Base-by-base conservation (phyloP, 129 eudicot genomes). In the Pulicaria dysenterica region DNA sequence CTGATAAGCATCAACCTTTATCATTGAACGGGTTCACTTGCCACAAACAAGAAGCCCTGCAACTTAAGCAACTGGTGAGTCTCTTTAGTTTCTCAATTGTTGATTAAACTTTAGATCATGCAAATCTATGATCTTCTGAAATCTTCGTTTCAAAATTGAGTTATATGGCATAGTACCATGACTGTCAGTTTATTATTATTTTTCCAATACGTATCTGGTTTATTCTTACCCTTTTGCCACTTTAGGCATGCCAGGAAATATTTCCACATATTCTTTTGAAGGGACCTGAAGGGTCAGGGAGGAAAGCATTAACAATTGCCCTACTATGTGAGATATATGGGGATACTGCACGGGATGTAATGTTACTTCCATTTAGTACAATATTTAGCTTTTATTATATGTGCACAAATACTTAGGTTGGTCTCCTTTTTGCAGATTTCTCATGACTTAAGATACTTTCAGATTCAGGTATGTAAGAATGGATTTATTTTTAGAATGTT, bases 231-330 rank as follows among this genome's bases (percentile, higher is more conserved):
- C 16, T 34, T 47, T 77, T 63, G 49, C 31, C 13, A 13, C 16
- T 69, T 11, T 77, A 90, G 96, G 89, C 83, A 8, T 77, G 85
- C 37, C 72, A 72, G 40, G 88, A 83, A 17, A 90, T 66, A 63
- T 58, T 83, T 67, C 96, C 96, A 69, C 94, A 90, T 73, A 81
- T 90, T 71, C 70, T 90, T 72, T 79, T 90, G 9, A 87, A 87
- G 76, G 96, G 96, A 39, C 87, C 89, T 60, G 84, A 79, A 51
- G 96, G 96, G 58, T 76, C 94, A 10, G 96, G 91, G 60, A 90
- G 79, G 83, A 87, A 85, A 78, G 84, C 94, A 45, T 80, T 90
- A 60, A 79, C 87, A 34, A 85, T 87, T 91, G 96, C 95, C 24
- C 77, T 88, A 75, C 75, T 88, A 48, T 71, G 83, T 37, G 95